Percentiles rank a stretch among this genome's conserved stretches.
phyloP scores from a whole-genome alignment of 305 asterid species.

The Coffea humblotiana region DNA sequence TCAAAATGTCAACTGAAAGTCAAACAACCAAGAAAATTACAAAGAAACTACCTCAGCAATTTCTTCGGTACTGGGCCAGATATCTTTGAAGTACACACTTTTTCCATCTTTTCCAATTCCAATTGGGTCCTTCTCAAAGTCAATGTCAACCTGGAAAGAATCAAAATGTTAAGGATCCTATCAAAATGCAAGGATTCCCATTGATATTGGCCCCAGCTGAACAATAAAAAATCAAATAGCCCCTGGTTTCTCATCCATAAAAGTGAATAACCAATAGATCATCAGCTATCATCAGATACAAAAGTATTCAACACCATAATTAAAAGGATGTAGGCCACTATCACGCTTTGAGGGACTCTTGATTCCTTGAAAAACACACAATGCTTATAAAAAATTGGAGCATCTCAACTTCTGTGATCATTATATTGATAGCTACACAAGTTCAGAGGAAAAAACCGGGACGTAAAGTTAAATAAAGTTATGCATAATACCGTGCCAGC shows the following conservation, averaged over 20 bases:
- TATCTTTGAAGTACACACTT: constrained; percentile 69
- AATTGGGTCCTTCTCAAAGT: constrained; percentile 83
- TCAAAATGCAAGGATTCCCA: neutral
- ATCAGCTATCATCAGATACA: neutral
- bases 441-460: neutral
- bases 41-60: constrained; percentile 59
- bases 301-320: neutral
- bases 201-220: neutral
- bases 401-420: neutral
- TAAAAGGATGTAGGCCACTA: neutral
- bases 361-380: neutral
- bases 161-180: constrained; percentile 6
- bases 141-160: constrained; percentile 72
- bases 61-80: constrained; percentile 90
- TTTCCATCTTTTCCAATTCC: constrained; percentile 84
- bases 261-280: neutral
- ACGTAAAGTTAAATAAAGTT: neutral
- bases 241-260: neutral
- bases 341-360: neutral
- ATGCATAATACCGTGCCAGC: constrained; percentile 71
- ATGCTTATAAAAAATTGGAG: neutral
- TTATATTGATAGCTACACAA: neutral
- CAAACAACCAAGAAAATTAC: constrained; percentile 1
- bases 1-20: neutral
- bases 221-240: neutral